phyloP scores from a whole-genome alignment of 163 green algal genomes.

The Chlorella variabilis region DNA sequence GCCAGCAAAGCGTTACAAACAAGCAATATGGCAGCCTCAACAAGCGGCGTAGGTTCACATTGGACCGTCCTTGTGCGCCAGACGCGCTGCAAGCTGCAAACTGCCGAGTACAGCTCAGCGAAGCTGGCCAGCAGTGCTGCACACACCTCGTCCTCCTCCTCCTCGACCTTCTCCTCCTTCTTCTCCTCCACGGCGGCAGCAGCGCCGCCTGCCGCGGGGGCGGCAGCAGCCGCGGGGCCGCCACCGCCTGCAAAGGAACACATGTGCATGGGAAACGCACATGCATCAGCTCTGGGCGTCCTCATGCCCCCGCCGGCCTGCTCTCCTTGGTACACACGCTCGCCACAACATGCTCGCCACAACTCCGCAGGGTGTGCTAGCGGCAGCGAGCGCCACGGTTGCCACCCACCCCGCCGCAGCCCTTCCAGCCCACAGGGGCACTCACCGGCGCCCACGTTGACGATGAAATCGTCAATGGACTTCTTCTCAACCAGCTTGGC shows the following conservation, averaged over 20 bases:
- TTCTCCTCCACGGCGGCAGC: conserved; percentile 39
- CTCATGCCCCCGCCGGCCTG: neutral
- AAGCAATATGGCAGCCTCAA: too few relatives aligned
- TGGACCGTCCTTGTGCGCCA: too few relatives aligned
- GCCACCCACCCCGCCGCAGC: neutral
- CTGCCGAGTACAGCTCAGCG: too few relatives aligned
- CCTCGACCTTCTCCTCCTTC: conserved; percentile 64
- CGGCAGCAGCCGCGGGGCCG: conserved; percentile 43
- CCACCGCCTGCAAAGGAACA: conserved; percentile 35
- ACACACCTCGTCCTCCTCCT: conserved; percentile 79
- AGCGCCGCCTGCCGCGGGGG: conserved; percentile 37
- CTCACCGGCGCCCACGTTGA: conserved; percentile 94
- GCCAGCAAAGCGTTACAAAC: too few relatives aligned
- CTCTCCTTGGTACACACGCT: too few relatives aligned
- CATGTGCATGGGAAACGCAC: neutral
- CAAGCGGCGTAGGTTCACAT: too few relatives aligned
- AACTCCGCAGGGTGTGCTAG: neutral
- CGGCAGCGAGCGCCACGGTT: neutral
- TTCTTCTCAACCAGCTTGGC: conserved; percentile 97
- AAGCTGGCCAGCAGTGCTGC: too few relatives aligned
- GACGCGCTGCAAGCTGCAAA: too few relatives aligned
- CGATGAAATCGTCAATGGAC: conserved; percentile 94
- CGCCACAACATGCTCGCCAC: too few relatives aligned
- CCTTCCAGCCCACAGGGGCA: neutral
- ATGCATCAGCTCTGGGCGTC: neutral